Conservation (phyloP, 2,329 filamentous ascomycete species). For the Aureobasidium sp. region DNA sequence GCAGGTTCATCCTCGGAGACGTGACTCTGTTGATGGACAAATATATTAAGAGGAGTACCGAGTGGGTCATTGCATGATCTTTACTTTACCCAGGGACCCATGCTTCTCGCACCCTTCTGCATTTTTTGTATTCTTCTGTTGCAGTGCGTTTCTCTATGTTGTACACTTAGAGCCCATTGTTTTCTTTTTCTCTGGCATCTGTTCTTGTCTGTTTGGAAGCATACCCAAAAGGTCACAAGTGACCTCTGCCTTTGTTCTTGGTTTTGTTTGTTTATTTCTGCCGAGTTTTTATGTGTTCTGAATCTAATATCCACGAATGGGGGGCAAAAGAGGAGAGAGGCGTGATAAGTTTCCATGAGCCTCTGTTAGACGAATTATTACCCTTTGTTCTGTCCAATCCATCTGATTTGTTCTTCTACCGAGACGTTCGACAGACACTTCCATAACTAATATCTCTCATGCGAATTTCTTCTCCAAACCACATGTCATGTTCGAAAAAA, state of each 20-base stretch:
- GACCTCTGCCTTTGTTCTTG: not conserved
- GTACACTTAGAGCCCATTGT: not conserved
- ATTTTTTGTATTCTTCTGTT: not conserved
- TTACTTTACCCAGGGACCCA: no score
- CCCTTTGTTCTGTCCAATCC: not conserved
- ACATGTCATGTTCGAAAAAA: no score
- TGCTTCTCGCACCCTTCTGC: not conserved
- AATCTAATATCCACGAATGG: not conserved
- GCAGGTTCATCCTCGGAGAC: slow-evolving; percentile 87
- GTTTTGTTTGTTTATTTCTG: not conserved
- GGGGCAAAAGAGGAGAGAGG: not conserved
- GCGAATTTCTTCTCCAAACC: no score
- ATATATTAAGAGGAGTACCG: slow-evolving; percentile 90
- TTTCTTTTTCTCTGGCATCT: not conserved
- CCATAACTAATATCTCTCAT: no score
- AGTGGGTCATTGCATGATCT: slow-evolving; percentile 70
- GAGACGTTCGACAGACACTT: no score
- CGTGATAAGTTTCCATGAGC: not conserved
- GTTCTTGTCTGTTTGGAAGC: not conserved
- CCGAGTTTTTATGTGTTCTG: not conserved
- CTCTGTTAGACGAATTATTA: not conserved
- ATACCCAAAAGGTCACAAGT: not conserved
- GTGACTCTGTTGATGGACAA: slow-evolving; percentile 83
- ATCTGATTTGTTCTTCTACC: no score
- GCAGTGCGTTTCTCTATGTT: not conserved